phyloP scores from a whole-genome alignment of 768 basidiomycete species.

The Calocera viscosa region DNA sequence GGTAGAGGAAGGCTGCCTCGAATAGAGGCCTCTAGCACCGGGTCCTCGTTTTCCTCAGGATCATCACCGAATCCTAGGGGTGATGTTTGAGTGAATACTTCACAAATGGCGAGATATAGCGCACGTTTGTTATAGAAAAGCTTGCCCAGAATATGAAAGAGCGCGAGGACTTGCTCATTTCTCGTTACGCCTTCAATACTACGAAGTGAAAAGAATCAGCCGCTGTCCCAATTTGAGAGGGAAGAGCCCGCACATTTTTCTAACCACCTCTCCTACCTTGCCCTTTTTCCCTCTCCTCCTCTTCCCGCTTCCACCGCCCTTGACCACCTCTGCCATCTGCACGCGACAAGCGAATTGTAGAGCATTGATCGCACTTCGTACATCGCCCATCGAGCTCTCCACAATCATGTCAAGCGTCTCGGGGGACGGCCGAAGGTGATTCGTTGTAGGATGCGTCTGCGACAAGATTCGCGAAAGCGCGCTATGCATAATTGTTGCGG shows the following conservation, averaged over 20 bases:
- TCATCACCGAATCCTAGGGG: conserved; percentile 67
- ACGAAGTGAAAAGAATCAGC: not conserved
- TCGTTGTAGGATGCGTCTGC: conserved; percentile 32
- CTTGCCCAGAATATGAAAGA: conserved; percentile 91
- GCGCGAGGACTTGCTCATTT: conserved; percentile 69
- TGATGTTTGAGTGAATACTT: conserved; percentile 8
- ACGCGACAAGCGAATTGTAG: conserved; percentile 70
- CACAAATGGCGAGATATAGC: conserved; percentile 19
- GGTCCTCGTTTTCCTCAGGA: conserved; percentile 43
- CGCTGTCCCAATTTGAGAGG: not conserved
- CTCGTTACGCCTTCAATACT: conserved; percentile 63
- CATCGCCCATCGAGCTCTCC: conserved; percentile 75
- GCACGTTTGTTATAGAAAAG: conserved; percentile 90
- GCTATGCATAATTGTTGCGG: conserved; percentile 68
- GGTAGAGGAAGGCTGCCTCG: conserved; percentile 49
- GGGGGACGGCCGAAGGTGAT: conserved; percentile 36
- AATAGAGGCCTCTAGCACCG: conserved; percentile 37
- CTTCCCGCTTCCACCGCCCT: conserved; percentile 27
- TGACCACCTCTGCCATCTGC: conserved; percentile 22
- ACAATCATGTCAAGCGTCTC: conserved; percentile 65
- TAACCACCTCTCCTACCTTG: conserved; percentile 22
- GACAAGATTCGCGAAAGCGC: conserved; percentile 51
- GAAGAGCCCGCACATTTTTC: conserved; percentile 20
- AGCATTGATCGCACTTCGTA: conserved; percentile 85
- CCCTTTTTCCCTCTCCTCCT: conserved; percentile 23